These are phyloP conservation scores for Phaffia australis DNA, from an alignment of 768 basidiomycete genomes.

Conservation along the genomic window DNA sequence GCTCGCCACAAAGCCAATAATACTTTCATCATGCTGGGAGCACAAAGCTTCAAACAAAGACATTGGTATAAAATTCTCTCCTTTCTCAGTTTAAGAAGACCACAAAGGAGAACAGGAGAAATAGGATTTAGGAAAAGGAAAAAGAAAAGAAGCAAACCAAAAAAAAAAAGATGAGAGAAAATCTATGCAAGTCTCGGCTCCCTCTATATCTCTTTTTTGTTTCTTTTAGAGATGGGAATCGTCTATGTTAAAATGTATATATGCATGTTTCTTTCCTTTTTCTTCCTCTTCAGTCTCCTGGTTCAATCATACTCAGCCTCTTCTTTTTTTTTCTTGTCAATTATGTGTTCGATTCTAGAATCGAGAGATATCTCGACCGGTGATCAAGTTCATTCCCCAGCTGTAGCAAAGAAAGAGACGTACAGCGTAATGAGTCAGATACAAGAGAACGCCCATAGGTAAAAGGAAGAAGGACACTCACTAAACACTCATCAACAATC, in stretches of 20 bases:
- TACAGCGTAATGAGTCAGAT: not conserved
- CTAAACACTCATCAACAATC: constrained; percentile 23
- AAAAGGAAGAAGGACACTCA: not conserved
- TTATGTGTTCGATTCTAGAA: constrained; percentile 45
- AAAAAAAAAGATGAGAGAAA: not conserved
- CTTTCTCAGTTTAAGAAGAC: not conserved
- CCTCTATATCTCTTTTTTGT: too few species aligned
- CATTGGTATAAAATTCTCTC: too few species aligned
- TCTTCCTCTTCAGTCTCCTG: constrained; percentile 46
- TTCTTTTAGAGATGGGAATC: not conserved
- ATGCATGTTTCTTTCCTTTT: constrained; percentile 78
- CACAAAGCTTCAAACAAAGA: too few species aligned
- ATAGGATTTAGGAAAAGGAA: not conserved
- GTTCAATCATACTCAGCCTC: constrained; percentile 50
- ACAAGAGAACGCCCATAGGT: too few species aligned
- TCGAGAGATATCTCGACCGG: constrained; percentile 26
- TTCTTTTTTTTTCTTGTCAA: constrained; percentile 78
- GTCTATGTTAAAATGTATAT: not conserved
- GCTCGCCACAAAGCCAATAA: too few species aligned
- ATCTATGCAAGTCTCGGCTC: not conserved
- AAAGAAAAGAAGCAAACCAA: not conserved
- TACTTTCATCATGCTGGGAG: too few species aligned
- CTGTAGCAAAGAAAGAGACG: not conserved
- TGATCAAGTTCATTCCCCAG: constrained; percentile 25
- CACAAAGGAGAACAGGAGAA: not conserved